Percentiles rank a stretch among this genome's conserved stretches.
These are phyloP conservation scores for Calonectria henricotiae DNA, from an alignment of 2,329 filamentous ascomycete genomes.

Conservation along the genomic window DNA sequence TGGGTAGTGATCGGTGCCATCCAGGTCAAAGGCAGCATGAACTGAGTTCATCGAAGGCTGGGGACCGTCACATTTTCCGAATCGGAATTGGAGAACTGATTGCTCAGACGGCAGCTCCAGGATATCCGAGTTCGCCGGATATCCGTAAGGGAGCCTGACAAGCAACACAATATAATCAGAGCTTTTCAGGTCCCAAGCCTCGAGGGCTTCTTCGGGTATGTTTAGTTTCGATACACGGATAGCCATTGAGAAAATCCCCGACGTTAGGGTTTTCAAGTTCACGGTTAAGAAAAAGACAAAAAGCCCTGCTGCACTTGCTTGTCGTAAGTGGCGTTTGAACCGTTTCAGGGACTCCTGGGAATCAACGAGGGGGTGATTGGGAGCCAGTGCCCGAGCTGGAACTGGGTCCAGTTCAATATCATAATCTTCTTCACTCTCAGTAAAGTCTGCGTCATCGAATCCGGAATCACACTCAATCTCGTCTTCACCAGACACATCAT, in stretches of 20 bases:
- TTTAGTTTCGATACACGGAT: slow-evolving; percentile 79
- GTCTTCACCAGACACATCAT: slow-evolving; percentile 9
- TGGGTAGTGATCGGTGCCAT: not conserved
- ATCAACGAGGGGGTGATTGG: not conserved
- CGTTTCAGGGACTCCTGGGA: slow-evolving; percentile 27
- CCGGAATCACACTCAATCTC: slow-evolving; percentile 28
- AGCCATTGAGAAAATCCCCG: slow-evolving; percentile 74
- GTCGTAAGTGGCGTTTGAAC: slow-evolving; percentile 62
- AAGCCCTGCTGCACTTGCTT: slow-evolving; percentile 77
- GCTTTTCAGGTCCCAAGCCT: slow-evolving; percentile 81
- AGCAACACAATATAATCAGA: slow-evolving; percentile 83
- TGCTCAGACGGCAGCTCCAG: slow-evolving; percentile 59
- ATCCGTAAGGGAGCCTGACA: slow-evolving; percentile 76
- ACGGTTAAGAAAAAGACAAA: slow-evolving; percentile 76
- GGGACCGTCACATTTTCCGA: slow-evolving; percentile 81
- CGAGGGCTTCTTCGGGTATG: slow-evolving; percentile 81
- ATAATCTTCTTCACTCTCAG: slow-evolving; percentile 39
- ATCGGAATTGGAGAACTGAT: slow-evolving; percentile 69
- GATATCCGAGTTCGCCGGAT: slow-evolving; percentile 73
- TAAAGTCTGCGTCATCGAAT: slow-evolving; percentile 37
- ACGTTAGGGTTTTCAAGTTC: slow-evolving; percentile 61
- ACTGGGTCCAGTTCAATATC: slow-evolving; percentile 41
- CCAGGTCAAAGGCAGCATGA: slow-evolving; percentile 52
- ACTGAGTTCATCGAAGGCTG: slow-evolving; percentile 77
- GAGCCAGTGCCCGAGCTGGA: slow-evolving; percentile 23